These are phyloP conservation scores for Ramalina peruviana DNA, from an alignment of 495 filamentous ascomycete genomes.

Conservation along the genomic window DNA sequence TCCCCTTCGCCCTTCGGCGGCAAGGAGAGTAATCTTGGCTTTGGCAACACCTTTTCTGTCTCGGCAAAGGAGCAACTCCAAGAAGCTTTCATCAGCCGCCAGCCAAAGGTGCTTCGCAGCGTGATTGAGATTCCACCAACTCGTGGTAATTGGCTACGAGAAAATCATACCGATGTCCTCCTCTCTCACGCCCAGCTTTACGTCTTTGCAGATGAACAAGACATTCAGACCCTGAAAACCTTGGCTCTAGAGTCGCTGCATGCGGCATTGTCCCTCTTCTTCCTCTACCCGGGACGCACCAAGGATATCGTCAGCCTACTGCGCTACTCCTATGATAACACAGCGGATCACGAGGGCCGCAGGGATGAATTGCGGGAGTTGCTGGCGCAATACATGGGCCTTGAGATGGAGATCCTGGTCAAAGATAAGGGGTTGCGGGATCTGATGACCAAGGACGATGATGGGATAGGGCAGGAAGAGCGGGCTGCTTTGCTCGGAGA, in stretches of 20 bases:
- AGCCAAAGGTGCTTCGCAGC: not conserved
- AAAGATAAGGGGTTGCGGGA: not conserved
- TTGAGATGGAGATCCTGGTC: conserved; percentile 19
- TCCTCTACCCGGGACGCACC: conserved; percentile 15
- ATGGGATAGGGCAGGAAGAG: not conserved
- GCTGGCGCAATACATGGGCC: conserved; percentile 17
- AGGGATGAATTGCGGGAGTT: conserved; percentile 15
- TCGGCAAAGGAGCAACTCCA: not conserved
- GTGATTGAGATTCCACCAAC: not conserved
- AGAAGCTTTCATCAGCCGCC: not conserved
- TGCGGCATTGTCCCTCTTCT: conserved; percentile 19
- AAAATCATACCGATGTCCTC: conserved; percentile 15
- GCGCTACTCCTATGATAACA: conserved; percentile 22
- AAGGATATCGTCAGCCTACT: conserved; percentile 21
- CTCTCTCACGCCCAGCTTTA: conserved; percentile 26
- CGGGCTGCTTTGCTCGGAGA: not conserved
- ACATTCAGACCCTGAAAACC: conserved; percentile 17
- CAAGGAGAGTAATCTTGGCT: too few species aligned
- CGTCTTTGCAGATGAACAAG: conserved; percentile 23
- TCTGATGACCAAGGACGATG: not conserved
- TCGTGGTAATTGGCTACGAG: not conserved
- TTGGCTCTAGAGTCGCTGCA: conserved; percentile 23
- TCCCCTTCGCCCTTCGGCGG: too few species aligned
- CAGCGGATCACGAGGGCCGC: not conserved
- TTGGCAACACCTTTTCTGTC: not conserved